A percentile compares a stretch with the other conserved stretches of the same genome.
phyloP scores from a whole-genome alignment of 2,329 filamentous ascomycete species.

The Arachnomyces sp. region DNA sequence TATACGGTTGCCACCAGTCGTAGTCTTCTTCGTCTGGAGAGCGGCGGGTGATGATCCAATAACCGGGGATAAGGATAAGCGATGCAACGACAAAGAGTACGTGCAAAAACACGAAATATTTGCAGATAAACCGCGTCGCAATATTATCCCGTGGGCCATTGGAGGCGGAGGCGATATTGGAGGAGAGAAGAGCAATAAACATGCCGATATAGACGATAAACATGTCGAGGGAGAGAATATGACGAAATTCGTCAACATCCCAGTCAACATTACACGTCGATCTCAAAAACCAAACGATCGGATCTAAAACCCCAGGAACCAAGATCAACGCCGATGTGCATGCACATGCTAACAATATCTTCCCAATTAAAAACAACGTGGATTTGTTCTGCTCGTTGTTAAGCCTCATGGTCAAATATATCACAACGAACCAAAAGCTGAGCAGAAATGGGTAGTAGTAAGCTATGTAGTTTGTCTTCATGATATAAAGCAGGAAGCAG shows the following conservation, averaged over 20 bases:
- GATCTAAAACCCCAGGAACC: constrained; percentile 38
- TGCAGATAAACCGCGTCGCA: constrained; percentile 16
- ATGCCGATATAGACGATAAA: constrained; percentile 53
- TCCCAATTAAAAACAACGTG: constrained; percentile 37
- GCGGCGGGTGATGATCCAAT: constrained; percentile 26
- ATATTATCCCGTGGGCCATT: constrained; percentile 1
- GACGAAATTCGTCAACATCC: constrained; percentile 43
- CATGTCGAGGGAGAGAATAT: constrained; percentile 46
- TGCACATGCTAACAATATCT: constrained; percentile 43
- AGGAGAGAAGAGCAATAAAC: constrained; percentile 40
- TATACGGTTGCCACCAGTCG: constrained; percentile 45
- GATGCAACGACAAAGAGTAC: constrained; percentile 14
- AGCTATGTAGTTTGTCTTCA: constrained; percentile 48
- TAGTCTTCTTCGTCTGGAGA: constrained; percentile 38
- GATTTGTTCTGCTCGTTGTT: constrained; percentile 37
- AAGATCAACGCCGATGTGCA: constrained; percentile 6
- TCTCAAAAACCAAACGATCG: constrained; percentile 30
- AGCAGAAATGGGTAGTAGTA: constrained; percentile 55
- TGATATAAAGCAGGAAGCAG: constrained; percentile 47
- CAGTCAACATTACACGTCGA: constrained; percentile 27
- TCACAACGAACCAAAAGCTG: constrained; percentile 56
- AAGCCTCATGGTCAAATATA: constrained; percentile 47
- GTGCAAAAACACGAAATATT: constrained; percentile 13
- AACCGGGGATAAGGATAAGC: constrained; percentile 22
- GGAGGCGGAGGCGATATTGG: constrained; percentile 14